Conservation (phyloP, 2,329 filamentous ascomycete species). For the Trichoderma atrobrunneum region DNA sequence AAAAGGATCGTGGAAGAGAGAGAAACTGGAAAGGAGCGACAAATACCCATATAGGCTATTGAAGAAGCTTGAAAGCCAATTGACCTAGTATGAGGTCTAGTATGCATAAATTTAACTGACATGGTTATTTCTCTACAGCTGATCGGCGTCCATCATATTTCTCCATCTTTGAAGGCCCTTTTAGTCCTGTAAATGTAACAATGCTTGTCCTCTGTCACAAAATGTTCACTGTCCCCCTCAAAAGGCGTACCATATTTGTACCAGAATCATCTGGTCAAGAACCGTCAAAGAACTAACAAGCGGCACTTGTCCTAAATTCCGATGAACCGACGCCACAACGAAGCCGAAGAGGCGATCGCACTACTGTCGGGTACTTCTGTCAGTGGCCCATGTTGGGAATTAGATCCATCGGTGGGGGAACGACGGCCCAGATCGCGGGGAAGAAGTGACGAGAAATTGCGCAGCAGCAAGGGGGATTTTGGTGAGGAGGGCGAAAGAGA, state of each 20-base stretch:
- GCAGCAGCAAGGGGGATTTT: neutral
- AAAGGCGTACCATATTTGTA: neutral
- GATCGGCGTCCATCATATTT: neutral
- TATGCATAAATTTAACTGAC: constrained; percentile 3
- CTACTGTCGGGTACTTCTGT: constrained; percentile 12
- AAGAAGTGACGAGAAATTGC: neutral
- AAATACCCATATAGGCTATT: neutral
- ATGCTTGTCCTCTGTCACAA: neutral
- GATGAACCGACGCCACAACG: neutral
- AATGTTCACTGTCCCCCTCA: neutral
- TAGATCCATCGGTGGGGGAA: neutral
- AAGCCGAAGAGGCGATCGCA: neutral
- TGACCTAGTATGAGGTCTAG: neutral
- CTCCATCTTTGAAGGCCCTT: neutral
- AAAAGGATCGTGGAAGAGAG: neutral
- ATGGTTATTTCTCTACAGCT: neutral
- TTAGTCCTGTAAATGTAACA: neutral
- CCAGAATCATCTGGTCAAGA: neutral
- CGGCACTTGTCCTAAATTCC: neutral
- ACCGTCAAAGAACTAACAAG: neutral
- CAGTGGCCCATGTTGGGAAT: neutral
- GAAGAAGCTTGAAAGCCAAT: neutral
- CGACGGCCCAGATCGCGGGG: constrained; percentile 7
- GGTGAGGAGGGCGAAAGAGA: neutral
- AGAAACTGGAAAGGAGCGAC: neutral